Base-by-base conservation (phyloP, 2,329 filamentous ascomycete species). In the Neoscytalidium dimidiatum region DNA sequence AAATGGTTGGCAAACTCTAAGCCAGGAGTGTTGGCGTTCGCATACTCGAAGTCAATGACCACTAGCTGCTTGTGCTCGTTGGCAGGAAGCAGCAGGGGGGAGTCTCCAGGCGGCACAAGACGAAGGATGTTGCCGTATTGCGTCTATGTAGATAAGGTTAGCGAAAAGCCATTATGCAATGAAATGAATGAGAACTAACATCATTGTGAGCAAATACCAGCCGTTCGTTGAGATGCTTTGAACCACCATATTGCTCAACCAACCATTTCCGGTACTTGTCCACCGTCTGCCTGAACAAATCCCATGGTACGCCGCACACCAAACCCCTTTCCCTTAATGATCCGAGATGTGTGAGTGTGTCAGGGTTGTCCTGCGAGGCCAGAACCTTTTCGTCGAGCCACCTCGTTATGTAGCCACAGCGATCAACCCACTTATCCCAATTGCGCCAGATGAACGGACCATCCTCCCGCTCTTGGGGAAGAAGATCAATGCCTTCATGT, bases 101-200 rank as follows among this genome's bases (percentile, higher is more conserved):
- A 97, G 71, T 93, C 90, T 56, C 83, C 84, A 43, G 81, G 80
- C 2, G 87, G 87, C 69, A 92, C 86, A 76, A 90, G 81, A 41
- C 94, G 92, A 57, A 99, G 87, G 68, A 99, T 95, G 75, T 99
- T 99, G 68, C 95, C 95, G 73, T 99, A 98, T 88, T 99, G 95
- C 4, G 95, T 97, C 92, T 96, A 64, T 57, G 43, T 46, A 9
- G 23, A 46, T 14, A 17, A 9, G 6, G 11, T 52, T 17, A 62
- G 44, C 21, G n/a, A n/a, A n/a, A 52, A 5, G 1, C 14, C 28
- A n/a, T 17, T 5, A 1, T 9, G 29, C 23, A 41, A 14, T 1
- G 7, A 28, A 13, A 31, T 3, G 17, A 23, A 7, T n/a, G 23
- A 11, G 35, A 8, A 79, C 90, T 81, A 79, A 96, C 93, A 84